These are phyloP conservation scores for Prunus armeniaca DNA, from an alignment of 306 rosid genomes.

Conservation along the genomic window DNA sequence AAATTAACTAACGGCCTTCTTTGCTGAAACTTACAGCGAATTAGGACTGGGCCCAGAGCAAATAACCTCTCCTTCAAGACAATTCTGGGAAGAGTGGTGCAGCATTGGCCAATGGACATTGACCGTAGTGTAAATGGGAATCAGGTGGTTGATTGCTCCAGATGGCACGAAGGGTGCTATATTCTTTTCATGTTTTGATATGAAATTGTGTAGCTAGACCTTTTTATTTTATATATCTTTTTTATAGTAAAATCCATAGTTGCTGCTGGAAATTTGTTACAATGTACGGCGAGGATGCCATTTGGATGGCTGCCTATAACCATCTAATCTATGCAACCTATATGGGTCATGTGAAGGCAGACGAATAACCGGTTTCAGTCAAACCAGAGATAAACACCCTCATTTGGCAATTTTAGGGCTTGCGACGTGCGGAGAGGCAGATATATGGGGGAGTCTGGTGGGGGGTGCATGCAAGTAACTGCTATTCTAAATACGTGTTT, in stretches of 20 bases:
- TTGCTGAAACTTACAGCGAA: constrained; percentile 34
- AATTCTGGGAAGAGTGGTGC: constrained; percentile 16
- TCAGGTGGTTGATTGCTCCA: constrained; percentile 20
- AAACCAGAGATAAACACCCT: background rate
- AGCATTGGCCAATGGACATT: constrained; percentile 23
- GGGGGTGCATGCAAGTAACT: too few relatives aligned
- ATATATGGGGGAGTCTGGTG: too few relatives aligned
- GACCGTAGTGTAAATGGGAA: constrained; percentile 29
- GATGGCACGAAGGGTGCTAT: constrained; percentile 26
- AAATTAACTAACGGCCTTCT: background rate
- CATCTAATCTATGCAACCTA: background rate
- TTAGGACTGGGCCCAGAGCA: constrained; percentile 23
- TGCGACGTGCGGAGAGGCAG: too few relatives aligned
- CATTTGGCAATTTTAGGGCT: background rate
- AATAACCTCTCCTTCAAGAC: constrained; percentile 25
- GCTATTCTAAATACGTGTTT: too few relatives aligned
- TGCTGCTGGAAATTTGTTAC: constrained; percentile 5
- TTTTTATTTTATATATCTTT: background rate
- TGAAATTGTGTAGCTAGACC: constrained; percentile 21
- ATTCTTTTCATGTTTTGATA: constrained; percentile 15
- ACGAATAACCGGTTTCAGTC: background rate
- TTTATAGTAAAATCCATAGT: background rate
- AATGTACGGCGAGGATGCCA: background rate
- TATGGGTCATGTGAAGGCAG: background rate
- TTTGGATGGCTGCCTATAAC: background rate